These are phyloP conservation scores for Talaromyces liani DNA, from an alignment of 495 filamentous ascomycete species.

Conservation along the genomic window DNA sequence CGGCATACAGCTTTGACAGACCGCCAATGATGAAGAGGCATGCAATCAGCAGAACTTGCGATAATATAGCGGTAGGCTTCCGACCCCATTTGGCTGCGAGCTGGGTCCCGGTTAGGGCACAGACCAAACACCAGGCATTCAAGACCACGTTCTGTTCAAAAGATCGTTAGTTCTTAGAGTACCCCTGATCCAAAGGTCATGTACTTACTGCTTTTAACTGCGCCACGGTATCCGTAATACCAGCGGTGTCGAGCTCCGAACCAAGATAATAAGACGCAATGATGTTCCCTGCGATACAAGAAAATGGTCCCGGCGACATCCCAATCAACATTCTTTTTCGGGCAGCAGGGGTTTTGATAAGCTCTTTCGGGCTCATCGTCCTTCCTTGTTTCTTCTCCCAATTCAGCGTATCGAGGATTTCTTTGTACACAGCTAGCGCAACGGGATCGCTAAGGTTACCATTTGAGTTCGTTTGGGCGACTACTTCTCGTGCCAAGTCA, in stretches of 20 bases:
- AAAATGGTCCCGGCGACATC: constrained; percentile 33
- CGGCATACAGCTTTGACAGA: constrained; percentile 40
- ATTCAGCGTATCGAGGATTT: constrained; percentile 26
- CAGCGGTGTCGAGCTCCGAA: constrained; percentile 35
- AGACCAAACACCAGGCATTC: constrained; percentile 34
- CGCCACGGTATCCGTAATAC: constrained; percentile 30
- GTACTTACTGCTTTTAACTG: constrained; percentile 38
- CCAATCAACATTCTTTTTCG: constrained; percentile 39
- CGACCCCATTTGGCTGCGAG: constrained; percentile 32
- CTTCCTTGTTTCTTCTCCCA: constrained; percentile 38
- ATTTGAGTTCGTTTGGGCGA: constrained; percentile 42
- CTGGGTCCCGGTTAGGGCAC: constrained; percentile 28
- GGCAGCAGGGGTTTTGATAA: constrained; percentile 29
- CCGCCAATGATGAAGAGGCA: constrained; percentile 46
- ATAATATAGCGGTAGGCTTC: constrained; percentile 34
- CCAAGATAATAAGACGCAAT: constrained; percentile 45
- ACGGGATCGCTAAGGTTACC: constrained; percentile 32
- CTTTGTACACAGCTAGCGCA: constrained; percentile 23
- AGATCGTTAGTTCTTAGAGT: neutral
- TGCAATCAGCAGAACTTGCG: constrained; percentile 24
- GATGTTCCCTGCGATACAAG: constrained; percentile 43
- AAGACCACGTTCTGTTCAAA: constrained; percentile 30
- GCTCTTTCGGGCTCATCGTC: constrained; percentile 32
- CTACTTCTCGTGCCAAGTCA: constrained; percentile 22
- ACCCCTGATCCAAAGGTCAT: neutral